Conservation (phyloP, 106 monocot genomes). For the Allium sativum region DNA sequence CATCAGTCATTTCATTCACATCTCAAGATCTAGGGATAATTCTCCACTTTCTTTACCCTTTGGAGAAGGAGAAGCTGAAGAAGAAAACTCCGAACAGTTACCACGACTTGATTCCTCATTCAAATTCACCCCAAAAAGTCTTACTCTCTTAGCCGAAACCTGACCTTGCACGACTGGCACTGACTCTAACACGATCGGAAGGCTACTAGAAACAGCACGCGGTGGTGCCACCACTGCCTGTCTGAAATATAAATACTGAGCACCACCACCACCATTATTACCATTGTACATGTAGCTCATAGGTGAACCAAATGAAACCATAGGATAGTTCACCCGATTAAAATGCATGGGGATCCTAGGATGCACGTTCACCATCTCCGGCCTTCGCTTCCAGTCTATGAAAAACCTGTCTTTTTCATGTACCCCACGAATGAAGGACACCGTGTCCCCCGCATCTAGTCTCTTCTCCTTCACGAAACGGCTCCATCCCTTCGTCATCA, state of each 20-base stretch:
- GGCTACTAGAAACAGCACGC: too few relatives aligned
- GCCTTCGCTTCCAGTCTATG: conserved; percentile 76
- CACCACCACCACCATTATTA: not conserved
- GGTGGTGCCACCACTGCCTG: not conserved
- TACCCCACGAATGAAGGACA: conserved; percentile 27
- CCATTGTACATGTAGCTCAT: not conserved
- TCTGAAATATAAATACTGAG: not conserved
- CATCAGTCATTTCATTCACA: not conserved
- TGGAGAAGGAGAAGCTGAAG: conserved; percentile 1
- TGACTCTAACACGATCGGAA: not conserved
- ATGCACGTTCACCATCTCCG: conserved; percentile 4
- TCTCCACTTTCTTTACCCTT: not conserved
- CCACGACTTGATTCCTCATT: not conserved
- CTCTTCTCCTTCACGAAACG: conserved; percentile 44
- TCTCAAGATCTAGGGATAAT: conserved; percentile 1
- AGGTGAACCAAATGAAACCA: conserved; percentile 1
- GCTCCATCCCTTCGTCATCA: conserved; percentile 63
- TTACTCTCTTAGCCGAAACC: conserved; percentile 3
- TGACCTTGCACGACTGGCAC: not conserved
- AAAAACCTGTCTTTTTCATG: conserved; percentile 37
- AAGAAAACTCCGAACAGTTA: not conserved
- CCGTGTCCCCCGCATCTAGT: conserved; percentile 40
- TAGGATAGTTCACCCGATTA: not conserved
- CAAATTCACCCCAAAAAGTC: conserved; percentile 13
- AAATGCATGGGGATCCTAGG: conserved; percentile 7